Percentiles rank a stretch among this genome's conserved stretches.
Evolutionary conservation across 495 filamentous ascomycete species (phyloP).

Genomic region (Penicillium mononematosum): DNA sequence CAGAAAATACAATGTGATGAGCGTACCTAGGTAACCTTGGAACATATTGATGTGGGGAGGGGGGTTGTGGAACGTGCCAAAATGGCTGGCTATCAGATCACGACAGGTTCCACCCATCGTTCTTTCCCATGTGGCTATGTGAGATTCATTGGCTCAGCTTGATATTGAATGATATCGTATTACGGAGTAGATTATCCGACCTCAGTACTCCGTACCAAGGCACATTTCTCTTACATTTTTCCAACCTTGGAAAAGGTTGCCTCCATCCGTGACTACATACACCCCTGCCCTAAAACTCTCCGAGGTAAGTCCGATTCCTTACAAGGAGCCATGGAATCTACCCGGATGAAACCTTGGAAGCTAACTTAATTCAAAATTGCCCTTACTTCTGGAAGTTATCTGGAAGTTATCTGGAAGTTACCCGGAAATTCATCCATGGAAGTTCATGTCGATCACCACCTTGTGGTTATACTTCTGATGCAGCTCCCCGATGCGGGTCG

Average conservation of each 20-base stretch:
- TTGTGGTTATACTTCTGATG: neutral
- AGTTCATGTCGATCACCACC: conserved; percentile 3
- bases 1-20: neutral
- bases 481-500: neutral
- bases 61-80: conserved; percentile 31
- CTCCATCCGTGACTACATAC: no score
- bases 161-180: no score
- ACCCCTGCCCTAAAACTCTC: no score
- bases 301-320: no score
- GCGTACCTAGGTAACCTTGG: neutral
- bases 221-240: no score
- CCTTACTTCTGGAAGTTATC: neutral
- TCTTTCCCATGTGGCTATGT: conserved; percentile 29
- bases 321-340: no score
- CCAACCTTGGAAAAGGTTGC: no score
- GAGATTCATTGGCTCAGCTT: neutral
- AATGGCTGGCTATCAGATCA: conserved; percentile 37
- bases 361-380: no score
- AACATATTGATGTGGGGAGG: conserved; percentile 19
- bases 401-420: neutral
- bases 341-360: no score
- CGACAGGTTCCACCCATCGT: conserved; percentile 11
- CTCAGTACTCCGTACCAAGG: no score
- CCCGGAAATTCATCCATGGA: neutral
- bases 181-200: neutral